Base-by-base conservation (phyloP, 805 yeast species). In the Wickerhamiella allomyrinae region DNA sequence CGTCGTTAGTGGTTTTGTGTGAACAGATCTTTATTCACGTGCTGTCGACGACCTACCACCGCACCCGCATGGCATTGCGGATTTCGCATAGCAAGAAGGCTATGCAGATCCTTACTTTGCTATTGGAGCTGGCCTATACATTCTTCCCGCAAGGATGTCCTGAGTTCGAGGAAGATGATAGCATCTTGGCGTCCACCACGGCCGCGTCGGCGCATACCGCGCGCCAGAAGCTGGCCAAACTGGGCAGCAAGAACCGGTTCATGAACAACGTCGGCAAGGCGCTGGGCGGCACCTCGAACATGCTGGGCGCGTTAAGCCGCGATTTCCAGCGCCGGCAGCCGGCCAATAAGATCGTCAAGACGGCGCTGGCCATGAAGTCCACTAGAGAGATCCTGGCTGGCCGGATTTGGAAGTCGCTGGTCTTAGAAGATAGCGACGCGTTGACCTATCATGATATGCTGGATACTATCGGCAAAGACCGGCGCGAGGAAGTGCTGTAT, bases 321-420 rank as follows among this genome's bases (percentile, higher is more conserved):
- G 54, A 49, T 25, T 43, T 51, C 17, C 37, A 47, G 20, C 14
- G 23, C 8, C 39, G 34, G n/a, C 41, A 45, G 9, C 22, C 46
- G 10, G 42, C 49, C 15, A 50, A 51, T n/a, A 51, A 46, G 39
- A 47, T 51, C 10, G 65, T 63, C 14, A 48, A 55, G 34, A 55
- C 56, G 14, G 62, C 66, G 2, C 52, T 64, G 43, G 51, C 51
- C 15, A 50, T 51, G 39, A 46, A 48, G 25, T 45, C 42, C 3
- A 41, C 56, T 2, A 46, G 63, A 1, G 57, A 53, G 33, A 51
- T 53, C 5, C 49, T 64, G 38, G 67, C 65, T 7, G 45, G 50
- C 36, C 58, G 69, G 15, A 60, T 65, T 37, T 64, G 69, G 69
- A 56, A 59, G 47, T 60, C 67, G 7, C 48, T 64, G 39, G 67